Conservation (phyloP, 1,284 basidiomycete genomes). For the Exsudoporus floridanus region DNA sequence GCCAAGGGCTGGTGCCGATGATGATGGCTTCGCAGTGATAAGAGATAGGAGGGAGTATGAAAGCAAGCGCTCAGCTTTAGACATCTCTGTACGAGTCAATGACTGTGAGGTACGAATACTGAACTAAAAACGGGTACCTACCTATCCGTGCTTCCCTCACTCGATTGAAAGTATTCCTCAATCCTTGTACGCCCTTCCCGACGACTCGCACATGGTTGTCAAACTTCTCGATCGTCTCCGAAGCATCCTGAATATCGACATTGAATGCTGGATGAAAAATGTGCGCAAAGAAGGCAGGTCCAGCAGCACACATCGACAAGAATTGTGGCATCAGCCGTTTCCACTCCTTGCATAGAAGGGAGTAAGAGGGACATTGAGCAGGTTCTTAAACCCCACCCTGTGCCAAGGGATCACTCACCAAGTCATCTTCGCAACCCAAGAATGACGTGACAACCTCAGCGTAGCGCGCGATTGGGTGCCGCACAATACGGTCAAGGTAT, state of each 20-base stretch:
- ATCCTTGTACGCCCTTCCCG: conserved; percentile 63
- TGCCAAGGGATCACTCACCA: conserved; percentile 43
- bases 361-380: conserved; percentile 8
- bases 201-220: conserved; percentile 62
- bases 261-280: conserved; percentile 86
- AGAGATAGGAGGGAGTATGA: conserved; percentile 70
- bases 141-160: conserved; percentile 67
- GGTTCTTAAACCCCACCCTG: conserved; percentile 1
- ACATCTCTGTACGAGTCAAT: conserved; percentile 54
- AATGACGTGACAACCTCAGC: conserved; percentile 83
- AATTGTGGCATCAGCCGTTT: conserved; percentile 61
- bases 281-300: conserved; percentile 71
- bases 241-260: conserved; percentile 68
- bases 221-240: conserved; percentile 59
- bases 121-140: conserved; percentile 35
- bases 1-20: conserved; percentile 46
- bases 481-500: conserved; percentile 67
- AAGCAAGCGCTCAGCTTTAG: conserved; percentile 66
- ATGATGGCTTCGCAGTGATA: conserved; percentile 64
- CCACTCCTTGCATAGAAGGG: conserved; percentile 58
- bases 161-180: conserved; percentile 60
- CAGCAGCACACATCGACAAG: conserved; percentile 58
- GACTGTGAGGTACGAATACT: not conserved
- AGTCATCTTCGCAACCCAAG: conserved; percentile 69
- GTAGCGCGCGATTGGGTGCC: conserved; percentile 79